Percentiles rank a stretch among this genome's conserved stretches.
Conservation (phyloP, 2,329 filamentous ascomycete species). For the Arthrobotrys pseudoclavata region DNA sequence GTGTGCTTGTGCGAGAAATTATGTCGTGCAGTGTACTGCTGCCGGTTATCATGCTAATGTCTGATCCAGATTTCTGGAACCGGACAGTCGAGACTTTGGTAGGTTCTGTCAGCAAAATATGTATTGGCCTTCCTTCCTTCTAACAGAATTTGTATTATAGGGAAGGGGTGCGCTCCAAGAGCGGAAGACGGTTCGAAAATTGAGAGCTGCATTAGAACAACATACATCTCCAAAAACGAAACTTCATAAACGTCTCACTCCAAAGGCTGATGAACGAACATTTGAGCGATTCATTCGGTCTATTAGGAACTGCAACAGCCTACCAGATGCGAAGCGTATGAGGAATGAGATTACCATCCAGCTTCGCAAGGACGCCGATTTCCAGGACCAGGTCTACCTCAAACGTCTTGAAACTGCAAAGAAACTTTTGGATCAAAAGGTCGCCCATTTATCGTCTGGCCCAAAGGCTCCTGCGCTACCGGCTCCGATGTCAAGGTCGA, state of each 20-base stretch:
- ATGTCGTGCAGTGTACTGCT: slow-evolving; percentile 91
- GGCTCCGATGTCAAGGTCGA: slow-evolving; percentile 62
- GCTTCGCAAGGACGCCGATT: slow-evolving; percentile 86
- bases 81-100: slow-evolving; percentile 90
- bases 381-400: slow-evolving; percentile 85
- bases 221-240: slow-evolving; percentile 81
- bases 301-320: slow-evolving; percentile 87
- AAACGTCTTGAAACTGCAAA: slow-evolving; percentile 93
- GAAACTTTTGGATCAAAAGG: slow-evolving; percentile 87
- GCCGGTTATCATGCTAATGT: slow-evolving; percentile 82
- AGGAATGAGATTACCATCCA: slow-evolving; percentile 93
- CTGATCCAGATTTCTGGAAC: slow-evolving; percentile 97
- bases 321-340: slow-evolving; percentile 92
- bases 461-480: slow-evolving; percentile 65
- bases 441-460: slow-evolving; percentile 81
- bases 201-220: slow-evolving; percentile 91
- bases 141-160: slow-evolving; percentile 64
- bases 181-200: slow-evolving; percentile 90
- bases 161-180: slow-evolving; percentile 91
- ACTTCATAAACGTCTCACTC: slow-evolving; percentile 79
- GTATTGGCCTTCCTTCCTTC: neutral
- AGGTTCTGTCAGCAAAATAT: slow-evolving; percentile 59
- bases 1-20: slow-evolving; percentile 85
- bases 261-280: slow-evolving; percentile 87
- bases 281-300: slow-evolving; percentile 95